A percentile compares a stretch with the other conserved stretches of the same genome.
Evolutionary conservation across 331 rosid genomes (phyloP).

Genomic region (Acacia concinna): DNA sequence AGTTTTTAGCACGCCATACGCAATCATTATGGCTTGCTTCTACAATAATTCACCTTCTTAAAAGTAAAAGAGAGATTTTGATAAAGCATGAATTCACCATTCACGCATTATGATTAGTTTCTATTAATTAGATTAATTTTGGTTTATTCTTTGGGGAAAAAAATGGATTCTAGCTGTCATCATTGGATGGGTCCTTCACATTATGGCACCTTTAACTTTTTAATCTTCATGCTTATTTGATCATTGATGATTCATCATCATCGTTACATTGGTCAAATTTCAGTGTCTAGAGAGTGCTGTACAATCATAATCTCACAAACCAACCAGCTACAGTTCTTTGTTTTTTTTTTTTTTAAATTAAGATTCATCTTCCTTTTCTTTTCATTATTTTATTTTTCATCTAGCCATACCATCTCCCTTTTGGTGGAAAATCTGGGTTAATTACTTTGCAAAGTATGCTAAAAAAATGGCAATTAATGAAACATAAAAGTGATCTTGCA

Average conservation of each 20-base stretch:
- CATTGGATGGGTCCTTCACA: constrained; percentile 26
- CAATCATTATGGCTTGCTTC: constrained; percentile 33
- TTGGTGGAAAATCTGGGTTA: constrained; percentile 18
- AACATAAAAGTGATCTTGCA: constrained; percentile 15
- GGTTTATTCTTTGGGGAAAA: constrained; percentile 26
- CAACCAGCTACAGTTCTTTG: constrained; percentile 7
- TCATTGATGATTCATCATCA: constrained; percentile 44
- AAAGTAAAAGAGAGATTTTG: constrained; percentile 38
- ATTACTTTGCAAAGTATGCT: constrained; percentile 4
- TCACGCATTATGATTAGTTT: constrained; percentile 36
- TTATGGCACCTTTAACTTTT: constrained; percentile 42
- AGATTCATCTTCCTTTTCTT: constrained; percentile 28
- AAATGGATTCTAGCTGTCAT: constrained; percentile 36
- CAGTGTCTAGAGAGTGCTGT: constrained; percentile 31
- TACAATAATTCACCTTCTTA: constrained; percentile 35
- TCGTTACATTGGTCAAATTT: constrained; percentile 40
- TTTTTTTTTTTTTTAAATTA: background rate
- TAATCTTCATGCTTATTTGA: constrained; percentile 41
- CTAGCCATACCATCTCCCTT: background rate
- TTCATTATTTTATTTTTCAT: background rate
- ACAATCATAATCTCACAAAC: constrained; percentile 38
- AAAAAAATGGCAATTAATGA: constrained; percentile 7
- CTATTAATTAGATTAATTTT: constrained; percentile 23
- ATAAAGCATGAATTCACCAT: constrained; percentile 39
- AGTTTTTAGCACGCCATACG: constrained; percentile 44